Evolutionary conservation across 2,329 filamentous ascomycete species (phyloP).

Genomic region (Fusarium sp.): DNA sequence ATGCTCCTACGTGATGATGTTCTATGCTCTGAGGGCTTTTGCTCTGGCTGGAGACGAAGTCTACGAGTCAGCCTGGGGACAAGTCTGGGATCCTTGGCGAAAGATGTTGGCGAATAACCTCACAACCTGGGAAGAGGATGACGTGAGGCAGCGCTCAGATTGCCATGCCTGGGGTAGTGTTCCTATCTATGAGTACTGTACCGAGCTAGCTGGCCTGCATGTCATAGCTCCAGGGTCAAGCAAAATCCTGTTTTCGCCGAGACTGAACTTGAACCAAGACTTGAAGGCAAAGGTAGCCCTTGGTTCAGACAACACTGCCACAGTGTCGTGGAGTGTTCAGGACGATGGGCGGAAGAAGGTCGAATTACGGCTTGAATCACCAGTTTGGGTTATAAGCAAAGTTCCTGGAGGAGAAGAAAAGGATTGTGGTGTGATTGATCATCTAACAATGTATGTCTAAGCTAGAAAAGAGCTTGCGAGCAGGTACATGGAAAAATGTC

Average conservation of each 20-base stretch:
- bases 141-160: not conserved
- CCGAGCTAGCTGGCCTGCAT: not conserved
- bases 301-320: not conserved
- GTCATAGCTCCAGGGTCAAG: not conserved
- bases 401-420: not conserved
- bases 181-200: not conserved
- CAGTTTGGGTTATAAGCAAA: not conserved
- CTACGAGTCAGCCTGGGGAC: not conserved
- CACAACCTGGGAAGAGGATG: conserved; percentile 4
- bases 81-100: conserved; percentile 6
- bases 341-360: not conserved
- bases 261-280: not conserved
- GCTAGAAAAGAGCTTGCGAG: too few relatives aligned
- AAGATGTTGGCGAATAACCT: not conserved
- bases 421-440: not conserved
- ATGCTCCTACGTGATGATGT: not conserved
- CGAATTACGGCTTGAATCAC: not conserved
- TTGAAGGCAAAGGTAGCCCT: not conserved
- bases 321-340: not conserved
- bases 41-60: not conserved
- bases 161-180: conserved; percentile 15
- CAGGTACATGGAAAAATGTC: too few relatives aligned
- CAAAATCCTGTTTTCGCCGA: not conserved
- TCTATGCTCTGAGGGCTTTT: not conserved
- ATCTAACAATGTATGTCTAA: not conserved